Conservation (phyloP, 192 early-diverging fungal species). For the Coemansia sp. region DNA sequence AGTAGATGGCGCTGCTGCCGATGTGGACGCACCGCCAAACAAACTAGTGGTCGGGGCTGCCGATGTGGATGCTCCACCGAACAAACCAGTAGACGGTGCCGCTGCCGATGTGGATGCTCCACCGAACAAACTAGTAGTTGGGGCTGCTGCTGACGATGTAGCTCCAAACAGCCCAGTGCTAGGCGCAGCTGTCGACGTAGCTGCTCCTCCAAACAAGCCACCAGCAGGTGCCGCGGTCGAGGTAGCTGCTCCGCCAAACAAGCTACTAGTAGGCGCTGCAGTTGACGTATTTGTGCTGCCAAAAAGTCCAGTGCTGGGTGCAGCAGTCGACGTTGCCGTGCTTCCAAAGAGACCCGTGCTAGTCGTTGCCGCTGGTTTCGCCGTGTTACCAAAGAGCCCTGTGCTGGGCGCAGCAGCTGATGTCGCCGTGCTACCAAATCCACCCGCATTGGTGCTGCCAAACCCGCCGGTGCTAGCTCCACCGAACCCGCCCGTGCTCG, state of each 20-base stretch:
- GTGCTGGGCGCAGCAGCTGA: constrained; percentile 6
- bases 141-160: background rate
- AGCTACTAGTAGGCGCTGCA: too few species aligned
- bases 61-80: background rate
- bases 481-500: background rate
- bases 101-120: background rate
- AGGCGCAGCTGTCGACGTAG: background rate
- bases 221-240: constrained; percentile 1
- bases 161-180: constrained; percentile 7
- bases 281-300: too few species aligned
- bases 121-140: background rate
- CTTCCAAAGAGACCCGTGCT: constrained; percentile 8
- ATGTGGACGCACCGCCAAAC: constrained; percentile 5
- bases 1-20: constrained; percentile 7
- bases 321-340: background rate
- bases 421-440: constrained; percentile 9
- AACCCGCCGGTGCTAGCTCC: background rate
- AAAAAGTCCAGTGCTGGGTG: too few species aligned
- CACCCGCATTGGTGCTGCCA: constrained; percentile 2
- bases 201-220: constrained; percentile 2
- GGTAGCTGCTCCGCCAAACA: background rate
- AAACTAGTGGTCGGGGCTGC: background rate
- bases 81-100: background rate
- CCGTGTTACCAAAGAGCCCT: constrained; percentile 7
- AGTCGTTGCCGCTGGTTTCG: constrained; percentile 2